Conservation (phyloP, 164 flowering plant species). For the Chimonanthus praecox region DNA sequence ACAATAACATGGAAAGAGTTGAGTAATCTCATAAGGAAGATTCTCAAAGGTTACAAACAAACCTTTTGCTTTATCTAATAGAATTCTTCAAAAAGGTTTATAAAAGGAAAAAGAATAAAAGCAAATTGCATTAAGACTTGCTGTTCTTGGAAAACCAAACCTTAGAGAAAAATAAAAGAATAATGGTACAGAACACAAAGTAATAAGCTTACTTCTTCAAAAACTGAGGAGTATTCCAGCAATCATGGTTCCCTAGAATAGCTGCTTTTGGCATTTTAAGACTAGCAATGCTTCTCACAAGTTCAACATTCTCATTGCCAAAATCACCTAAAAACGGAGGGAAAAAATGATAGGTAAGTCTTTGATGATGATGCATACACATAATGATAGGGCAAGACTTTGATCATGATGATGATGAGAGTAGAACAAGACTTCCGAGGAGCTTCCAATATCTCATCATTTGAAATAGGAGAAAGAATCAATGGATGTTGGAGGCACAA, state of each 20-base stretch:
- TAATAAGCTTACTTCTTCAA: constrained; percentile 39
- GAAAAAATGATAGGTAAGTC: neutral
- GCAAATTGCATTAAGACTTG: neutral
- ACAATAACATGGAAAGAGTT: constrained; percentile 13
- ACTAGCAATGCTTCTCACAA: constrained; percentile 65
- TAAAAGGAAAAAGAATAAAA: neutral
- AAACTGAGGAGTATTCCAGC: constrained; percentile 62
- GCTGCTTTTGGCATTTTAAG: constrained; percentile 69
- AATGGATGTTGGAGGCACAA: neutral
- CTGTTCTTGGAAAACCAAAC: neutral
- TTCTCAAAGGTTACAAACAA: neutral
- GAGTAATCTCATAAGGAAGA: neutral
- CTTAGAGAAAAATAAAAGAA: neutral
- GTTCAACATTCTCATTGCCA: constrained; percentile 84
- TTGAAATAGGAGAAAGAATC: neutral
- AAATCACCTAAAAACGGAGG: constrained; percentile 63
- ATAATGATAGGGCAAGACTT: too few species aligned
- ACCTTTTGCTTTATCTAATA: neutral
- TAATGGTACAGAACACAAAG: neutral
- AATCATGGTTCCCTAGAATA: constrained; percentile 90
- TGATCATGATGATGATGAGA: neutral
- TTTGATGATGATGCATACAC: too few species aligned
- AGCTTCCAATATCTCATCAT: neutral
- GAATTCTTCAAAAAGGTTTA: neutral
- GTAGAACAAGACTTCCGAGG: neutral